Conservation (phyloP, 257 asterid species). For the Rehmannia glutinosa region DNA sequence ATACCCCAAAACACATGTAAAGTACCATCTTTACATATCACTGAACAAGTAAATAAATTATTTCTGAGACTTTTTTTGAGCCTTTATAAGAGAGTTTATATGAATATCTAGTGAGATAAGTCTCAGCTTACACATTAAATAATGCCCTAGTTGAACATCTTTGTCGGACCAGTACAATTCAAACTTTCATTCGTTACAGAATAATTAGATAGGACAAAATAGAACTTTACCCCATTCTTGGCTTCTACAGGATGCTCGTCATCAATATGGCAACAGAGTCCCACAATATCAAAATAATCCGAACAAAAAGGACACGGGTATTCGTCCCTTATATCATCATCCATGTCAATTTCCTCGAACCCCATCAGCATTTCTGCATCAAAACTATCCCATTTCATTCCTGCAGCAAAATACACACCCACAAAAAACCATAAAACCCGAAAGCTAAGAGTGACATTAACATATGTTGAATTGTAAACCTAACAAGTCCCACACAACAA, state of each 20-base stretch:
- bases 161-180: not conserved
- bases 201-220: not conserved
- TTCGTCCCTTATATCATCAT: conserved; percentile 72
- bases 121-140: not conserved
- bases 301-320: conserved; percentile 81
- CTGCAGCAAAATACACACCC: conserved; percentile 16
- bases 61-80: not conserved
- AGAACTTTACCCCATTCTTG: conserved; percentile 55
- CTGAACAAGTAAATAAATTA: not conserved
- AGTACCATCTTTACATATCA: not conserved
- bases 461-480: not conserved
- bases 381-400: conserved; percentile 58
- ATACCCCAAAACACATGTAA: not conserved
- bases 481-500: too few relatives aligned
- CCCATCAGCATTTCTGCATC: conserved; percentile 83
- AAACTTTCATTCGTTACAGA: not conserved
- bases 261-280: conserved; percentile 84
- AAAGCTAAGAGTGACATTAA: not conserved
- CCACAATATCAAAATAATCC: conserved; percentile 69
- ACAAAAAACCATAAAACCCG: conserved; percentile 11
- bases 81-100: not conserved
- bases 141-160: not conserved
- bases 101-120: not conserved
- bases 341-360: conserved; percentile 70
- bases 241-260: conserved; percentile 91